Evolutionary conservation across 2,329 filamentous ascomycete genomes (phyloP).

Genomic region (Hypoxylon sp.): DNA sequence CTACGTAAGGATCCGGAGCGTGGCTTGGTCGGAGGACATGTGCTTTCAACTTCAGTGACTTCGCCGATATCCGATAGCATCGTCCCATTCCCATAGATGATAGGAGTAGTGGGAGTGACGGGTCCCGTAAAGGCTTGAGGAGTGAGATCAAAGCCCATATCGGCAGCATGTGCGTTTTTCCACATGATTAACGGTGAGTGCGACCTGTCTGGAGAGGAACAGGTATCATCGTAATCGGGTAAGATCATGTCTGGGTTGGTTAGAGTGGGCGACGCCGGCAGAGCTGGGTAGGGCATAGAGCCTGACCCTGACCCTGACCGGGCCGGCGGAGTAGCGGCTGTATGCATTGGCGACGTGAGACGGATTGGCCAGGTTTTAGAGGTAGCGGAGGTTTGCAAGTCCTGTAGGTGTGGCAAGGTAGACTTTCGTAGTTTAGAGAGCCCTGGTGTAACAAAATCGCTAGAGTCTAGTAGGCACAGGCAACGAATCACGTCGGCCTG

Average conservation of each 20-base stretch:
- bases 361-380: slow-evolving; percentile 33
- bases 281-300: slow-evolving; percentile 60
- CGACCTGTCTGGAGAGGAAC: slow-evolving; percentile 67
- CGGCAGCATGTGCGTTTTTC: slow-evolving; percentile 62
- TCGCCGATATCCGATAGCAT: slow-evolving; percentile 77
- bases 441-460: slow-evolving; percentile 7
- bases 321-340: slow-evolving; percentile 43
- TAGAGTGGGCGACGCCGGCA: slow-evolving; percentile 84
- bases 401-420: slow-evolving; percentile 14
- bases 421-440: slow-evolving; percentile 11
- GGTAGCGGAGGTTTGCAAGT: slow-evolving; percentile 19
- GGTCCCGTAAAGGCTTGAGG: slow-evolving; percentile 60
- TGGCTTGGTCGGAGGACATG: slow-evolving; percentile 59
- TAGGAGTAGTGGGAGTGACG: slow-evolving; percentile 71
- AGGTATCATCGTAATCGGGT: slow-evolving; percentile 76
- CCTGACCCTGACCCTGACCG: slow-evolving; percentile 45
- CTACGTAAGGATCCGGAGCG: slow-evolving; percentile 55
- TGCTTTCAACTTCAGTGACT: slow-evolving; percentile 68
- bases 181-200: slow-evolving; percentile 68
- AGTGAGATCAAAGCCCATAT: slow-evolving; percentile 63
- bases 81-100: slow-evolving; percentile 78
- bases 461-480: slow-evolving; percentile 18
- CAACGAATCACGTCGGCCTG: slow-evolving; percentile 29
- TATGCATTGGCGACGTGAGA: slow-evolving; percentile 46
- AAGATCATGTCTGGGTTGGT: slow-evolving; percentile 97